Evolutionary conservation across 148 eudicot genomes (phyloP).

Genomic region (Simmondsia chinensis): DNA sequence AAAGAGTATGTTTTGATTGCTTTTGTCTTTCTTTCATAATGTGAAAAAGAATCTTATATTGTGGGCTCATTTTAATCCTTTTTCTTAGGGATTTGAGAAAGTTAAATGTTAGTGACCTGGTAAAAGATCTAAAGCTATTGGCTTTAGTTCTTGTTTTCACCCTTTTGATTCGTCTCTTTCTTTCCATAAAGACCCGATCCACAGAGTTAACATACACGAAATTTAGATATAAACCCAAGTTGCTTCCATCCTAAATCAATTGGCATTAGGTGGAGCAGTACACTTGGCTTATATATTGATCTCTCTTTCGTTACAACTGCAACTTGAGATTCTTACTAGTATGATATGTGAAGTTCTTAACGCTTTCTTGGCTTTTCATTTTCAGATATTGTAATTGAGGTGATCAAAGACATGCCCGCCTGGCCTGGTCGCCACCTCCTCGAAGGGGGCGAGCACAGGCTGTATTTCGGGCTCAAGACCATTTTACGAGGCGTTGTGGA

Average conservation of each 20-base stretch:
- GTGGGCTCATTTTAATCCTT: slow-evolving; percentile 30
- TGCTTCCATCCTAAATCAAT: no score
- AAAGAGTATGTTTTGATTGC: slow-evolving; percentile 66
- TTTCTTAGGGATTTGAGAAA: slow-evolving; percentile 78
- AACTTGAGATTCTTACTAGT: no score
- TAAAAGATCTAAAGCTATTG: slow-evolving; percentile 27
- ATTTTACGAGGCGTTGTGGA: slow-evolving; percentile 68
- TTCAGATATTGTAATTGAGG: slow-evolving; percentile 80
- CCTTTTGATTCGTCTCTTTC: slow-evolving; percentile 2
- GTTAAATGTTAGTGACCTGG: slow-evolving; percentile 22
- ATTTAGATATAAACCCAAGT: no score
- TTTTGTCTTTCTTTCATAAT: slow-evolving; percentile 33
- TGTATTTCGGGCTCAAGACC: slow-evolving; percentile 79
- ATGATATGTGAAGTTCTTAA: no score
- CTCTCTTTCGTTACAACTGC: no score
- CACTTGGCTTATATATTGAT: no score
- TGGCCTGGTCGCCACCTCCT: slow-evolving; percentile 95
- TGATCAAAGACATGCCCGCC: slow-evolving; percentile 74
- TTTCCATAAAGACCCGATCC: slow-evolving; percentile 2
- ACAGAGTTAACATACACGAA: no score
- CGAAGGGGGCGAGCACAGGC: slow-evolving; percentile 63
- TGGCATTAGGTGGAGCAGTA: no score
- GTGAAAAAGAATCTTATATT: slow-evolving; percentile 26
- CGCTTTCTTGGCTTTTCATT: no score
- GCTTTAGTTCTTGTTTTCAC: slow-evolving; percentile 16